Evolutionary conservation across 345 rosid species (phyloP), one percentile per base, ranked within the genome.

Genomic region (Bretschneidera sinensis): DNA sequence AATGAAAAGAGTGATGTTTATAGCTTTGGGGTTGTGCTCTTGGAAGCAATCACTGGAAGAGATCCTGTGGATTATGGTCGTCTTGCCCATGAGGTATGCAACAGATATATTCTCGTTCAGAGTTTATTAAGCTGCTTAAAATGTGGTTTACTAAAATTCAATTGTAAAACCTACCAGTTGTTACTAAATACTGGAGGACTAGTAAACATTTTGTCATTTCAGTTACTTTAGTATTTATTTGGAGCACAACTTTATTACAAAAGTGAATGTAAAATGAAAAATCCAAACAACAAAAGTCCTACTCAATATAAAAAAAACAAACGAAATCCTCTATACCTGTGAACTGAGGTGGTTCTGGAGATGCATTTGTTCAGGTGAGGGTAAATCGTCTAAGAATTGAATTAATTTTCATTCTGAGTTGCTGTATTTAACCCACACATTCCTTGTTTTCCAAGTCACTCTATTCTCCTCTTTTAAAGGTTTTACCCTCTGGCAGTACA

Each of bases 1-100:
- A 95, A 95, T 65, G 99, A 95, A 78, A 95, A 95, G 71, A 95
- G 99, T 21, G 99, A 95, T 75, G 99, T 95, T 55, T 95, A 91
- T 74, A 95, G 99, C 79, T 91, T 83, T 17, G 99, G 99, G 10
- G 97, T 95, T 70, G 80, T 95, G 54, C 80, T 95, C 45, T 76
- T 94, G 72, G 97, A 94, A 75, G 88, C 96, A 45, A 81, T 94
- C 53, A 88, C 95, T 14, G 97, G 97, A 63, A 82, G 99, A 78
- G 96, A 94, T 74, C 97, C 99, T 0, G 99, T 94, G 43, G 99
- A 94, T 68, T 88, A 90, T 53, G 95, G 95, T 65, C 97, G 99
- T 28, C 84, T 89, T 53, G 65, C 86, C 25, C 83, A 76, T 0
- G 97, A 94, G 97, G 99, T 94, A 66, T 54, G 63, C 58, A 21